phyloP scores from a whole-genome alignment of 2,329 filamentous ascomycete genomes.

The Fusarium pseudocircinatum region DNA sequence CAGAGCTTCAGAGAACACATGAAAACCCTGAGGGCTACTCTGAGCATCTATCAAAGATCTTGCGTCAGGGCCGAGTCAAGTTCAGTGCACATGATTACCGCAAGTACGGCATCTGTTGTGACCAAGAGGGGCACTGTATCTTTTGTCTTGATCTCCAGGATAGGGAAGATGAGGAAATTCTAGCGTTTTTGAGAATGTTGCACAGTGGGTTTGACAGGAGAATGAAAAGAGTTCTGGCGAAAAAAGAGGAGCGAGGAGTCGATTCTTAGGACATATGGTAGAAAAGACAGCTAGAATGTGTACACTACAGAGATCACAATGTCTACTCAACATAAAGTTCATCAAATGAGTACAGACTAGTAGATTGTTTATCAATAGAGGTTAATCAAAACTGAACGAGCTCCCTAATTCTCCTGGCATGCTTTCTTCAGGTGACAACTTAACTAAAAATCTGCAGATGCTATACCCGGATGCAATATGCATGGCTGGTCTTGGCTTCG shows the following conservation, averaged over 20 bases:
- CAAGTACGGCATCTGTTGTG: conserved; percentile 3
- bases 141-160: not conserved
- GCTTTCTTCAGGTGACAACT: not conserved
- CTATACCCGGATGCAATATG: not conserved
- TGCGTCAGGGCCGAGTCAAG: not conserved
- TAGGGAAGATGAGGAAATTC: not conserved
- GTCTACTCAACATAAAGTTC: too few relatives aligned
- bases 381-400: not conserved
- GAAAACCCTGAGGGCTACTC: not conserved
- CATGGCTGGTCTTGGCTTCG: not conserved
- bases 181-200: too few relatives aligned
- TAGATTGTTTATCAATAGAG: not conserved
- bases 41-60: not conserved
- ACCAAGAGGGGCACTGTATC: not conserved
- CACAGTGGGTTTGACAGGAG: not conserved
- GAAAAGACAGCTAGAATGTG: not conserved
- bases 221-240: not conserved
- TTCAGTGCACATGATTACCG: not conserved
- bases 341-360: not conserved
- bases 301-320: not conserved
- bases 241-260: not conserved
- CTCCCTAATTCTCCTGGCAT: not conserved
- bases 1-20: not conserved
- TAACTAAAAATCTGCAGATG: not conserved
- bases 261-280: not conserved